Evolutionary conservation across 345 rosid species (phyloP).

Genomic region (Citrus australasica): DNA sequence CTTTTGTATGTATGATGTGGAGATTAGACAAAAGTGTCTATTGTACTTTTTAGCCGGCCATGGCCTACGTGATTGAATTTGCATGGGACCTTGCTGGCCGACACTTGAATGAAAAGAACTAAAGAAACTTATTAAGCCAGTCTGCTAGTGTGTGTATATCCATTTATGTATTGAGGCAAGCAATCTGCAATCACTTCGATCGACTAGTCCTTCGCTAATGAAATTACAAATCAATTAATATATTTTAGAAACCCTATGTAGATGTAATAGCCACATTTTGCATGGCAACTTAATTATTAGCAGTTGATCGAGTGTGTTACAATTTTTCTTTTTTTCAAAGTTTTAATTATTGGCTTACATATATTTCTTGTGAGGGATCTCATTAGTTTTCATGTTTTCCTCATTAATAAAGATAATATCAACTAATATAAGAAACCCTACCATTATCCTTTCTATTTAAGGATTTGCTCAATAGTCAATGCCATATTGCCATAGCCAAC

Average conservation of each 20-base stretch:
- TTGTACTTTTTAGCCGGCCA: slow-evolving; percentile 13
- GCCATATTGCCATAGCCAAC: neutral
- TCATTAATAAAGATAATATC: neutral
- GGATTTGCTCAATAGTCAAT: neutral
- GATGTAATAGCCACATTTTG: neutral
- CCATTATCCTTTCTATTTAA: neutral
- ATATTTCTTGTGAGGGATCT: neutral
- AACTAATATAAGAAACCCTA: neutral
- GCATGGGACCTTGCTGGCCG: slow-evolving; percentile 20
- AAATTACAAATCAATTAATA: neutral
- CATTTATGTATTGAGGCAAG: neutral
- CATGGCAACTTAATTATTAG: neutral
- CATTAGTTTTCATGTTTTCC: neutral
- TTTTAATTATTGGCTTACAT: neutral
- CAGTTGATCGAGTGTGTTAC: neutral
- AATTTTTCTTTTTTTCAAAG: no score
- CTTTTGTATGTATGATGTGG: neutral
- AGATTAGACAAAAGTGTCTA: neutral
- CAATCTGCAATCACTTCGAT: neutral
- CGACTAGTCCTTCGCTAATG: neutral
- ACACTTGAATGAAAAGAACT: neutral
- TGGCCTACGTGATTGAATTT: slow-evolving; percentile 17
- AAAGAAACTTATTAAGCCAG: neutral
- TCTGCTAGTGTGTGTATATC: neutral
- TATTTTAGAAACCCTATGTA: no score